Percentiles rank a stretch among this genome's conserved stretches.
phyloP scores from a whole-genome alignment of 768 basidiomycete genomes.

The Xanthoconium purpureum region DNA sequence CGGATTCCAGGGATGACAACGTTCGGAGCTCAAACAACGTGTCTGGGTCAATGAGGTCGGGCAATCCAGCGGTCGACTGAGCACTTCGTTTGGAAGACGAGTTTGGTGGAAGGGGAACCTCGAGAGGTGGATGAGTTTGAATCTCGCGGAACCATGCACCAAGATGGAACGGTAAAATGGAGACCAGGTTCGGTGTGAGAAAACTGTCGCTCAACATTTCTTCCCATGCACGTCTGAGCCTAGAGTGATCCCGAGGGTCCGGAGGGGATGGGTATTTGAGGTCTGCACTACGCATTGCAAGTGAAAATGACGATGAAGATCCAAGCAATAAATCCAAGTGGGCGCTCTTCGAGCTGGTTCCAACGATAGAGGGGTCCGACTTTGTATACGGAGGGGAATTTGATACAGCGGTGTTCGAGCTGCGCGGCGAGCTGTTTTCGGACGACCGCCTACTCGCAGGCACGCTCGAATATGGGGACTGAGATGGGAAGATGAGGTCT shows the following conservation, averaged over 20 bases:
- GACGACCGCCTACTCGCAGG: slow-evolving; percentile 16
- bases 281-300: slow-evolving; percentile 13
- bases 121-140: slow-evolving; percentile 44
- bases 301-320: slow-evolving; percentile 22
- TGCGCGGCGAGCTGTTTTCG: slow-evolving; percentile 23
- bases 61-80: slow-evolving; percentile 14
- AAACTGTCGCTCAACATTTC: slow-evolving; percentile 61
- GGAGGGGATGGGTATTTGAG: slow-evolving; percentile 19
- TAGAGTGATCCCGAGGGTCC: slow-evolving; percentile 60
- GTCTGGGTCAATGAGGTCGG: slow-evolving; percentile 29
- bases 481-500: slow-evolving; percentile 65
- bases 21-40: slow-evolving; percentile 32
- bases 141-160: slow-evolving; percentile 54
- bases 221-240: slow-evolving; percentile 63
- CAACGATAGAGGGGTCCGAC: slow-evolving; percentile 22
- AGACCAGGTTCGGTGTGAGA: slow-evolving; percentile 49
- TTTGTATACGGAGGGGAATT: slow-evolving; percentile 15
- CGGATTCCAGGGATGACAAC: slow-evolving; percentile 24
- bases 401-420: slow-evolving; percentile 29
- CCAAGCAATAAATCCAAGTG: slow-evolving; percentile 11
- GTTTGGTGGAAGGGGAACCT: slow-evolving; percentile 56
- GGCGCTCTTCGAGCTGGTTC: slow-evolving; percentile 12
- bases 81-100: slow-evolving; percentile 30
- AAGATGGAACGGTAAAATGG: slow-evolving; percentile 67
- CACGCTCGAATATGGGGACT: slow-evolving; percentile 6